Percentiles rank a stretch among this genome's conserved stretches.
phyloP scores from a whole-genome alignment of 2,329 filamentous ascomycete species.

The Gaeumannomyces tritici region DNA sequence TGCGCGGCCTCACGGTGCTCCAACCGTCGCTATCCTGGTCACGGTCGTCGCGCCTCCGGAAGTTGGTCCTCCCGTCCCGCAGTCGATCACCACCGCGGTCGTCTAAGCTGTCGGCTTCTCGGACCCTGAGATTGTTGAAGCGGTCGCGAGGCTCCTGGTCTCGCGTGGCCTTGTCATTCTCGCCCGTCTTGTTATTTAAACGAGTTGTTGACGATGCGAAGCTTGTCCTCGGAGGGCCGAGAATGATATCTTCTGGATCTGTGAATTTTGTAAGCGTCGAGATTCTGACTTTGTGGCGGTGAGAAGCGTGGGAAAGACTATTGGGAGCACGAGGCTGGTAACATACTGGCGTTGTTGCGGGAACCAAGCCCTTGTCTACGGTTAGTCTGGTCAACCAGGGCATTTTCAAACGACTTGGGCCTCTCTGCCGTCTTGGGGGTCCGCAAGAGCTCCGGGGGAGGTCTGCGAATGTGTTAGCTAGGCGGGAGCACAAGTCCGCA shows the following conservation, averaged over 20 bases:
- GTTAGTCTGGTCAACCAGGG: constrained; percentile 37
- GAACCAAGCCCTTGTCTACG: constrained; percentile 42
- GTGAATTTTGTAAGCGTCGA: neutral
- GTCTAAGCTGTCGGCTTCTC: constrained; percentile 33
- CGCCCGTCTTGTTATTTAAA: constrained; percentile 33
- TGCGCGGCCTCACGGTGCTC: constrained; percentile 64
- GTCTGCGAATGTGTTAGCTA: constrained; percentile 18
- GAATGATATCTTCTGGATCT: constrained; percentile 73
- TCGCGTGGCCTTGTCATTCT: constrained; percentile 43
- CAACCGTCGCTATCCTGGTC: constrained; percentile 62
- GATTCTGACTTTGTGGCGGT: neutral
- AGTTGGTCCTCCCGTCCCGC: constrained; percentile 35
- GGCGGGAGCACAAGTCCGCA: neutral
- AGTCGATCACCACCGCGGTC: constrained; percentile 36
- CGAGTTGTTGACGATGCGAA: constrained; percentile 68
- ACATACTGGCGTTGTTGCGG: constrained; percentile 48
- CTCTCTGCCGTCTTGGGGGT: constrained; percentile 34
- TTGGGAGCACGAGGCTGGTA: neutral
- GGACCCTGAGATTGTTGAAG: constrained; percentile 47
- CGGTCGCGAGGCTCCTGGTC: constrained; percentile 46
- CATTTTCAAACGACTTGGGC: constrained; percentile 31
- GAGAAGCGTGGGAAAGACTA: neutral
- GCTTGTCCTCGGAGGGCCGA: constrained; percentile 73
- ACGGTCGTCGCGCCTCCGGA: constrained; percentile 43
- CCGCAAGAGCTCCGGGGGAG: constrained; percentile 34